phyloP scores from a whole-genome alignment of 139 green algal genomes.

The Spirogloea muscicola region DNA sequence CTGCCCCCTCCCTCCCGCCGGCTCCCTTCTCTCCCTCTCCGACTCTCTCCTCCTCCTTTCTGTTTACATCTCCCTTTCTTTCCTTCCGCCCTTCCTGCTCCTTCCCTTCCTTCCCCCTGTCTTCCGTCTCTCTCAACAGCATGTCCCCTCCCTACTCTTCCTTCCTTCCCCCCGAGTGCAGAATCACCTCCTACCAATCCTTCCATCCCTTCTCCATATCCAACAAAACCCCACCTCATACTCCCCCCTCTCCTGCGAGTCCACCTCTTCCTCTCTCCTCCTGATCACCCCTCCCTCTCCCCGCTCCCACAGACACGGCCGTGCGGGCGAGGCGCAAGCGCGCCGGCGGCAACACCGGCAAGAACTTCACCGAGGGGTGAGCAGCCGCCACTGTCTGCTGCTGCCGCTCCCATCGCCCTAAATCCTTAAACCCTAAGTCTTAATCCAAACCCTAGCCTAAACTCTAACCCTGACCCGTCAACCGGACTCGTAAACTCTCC shows the following conservation, averaged over 20 bases:
- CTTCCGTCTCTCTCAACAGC: neutral
- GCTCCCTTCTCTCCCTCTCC: neutral
- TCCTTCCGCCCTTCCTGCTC: neutral
- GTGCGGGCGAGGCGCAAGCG: neutral
- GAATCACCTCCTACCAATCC: neutral
- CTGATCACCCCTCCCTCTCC: neutral
- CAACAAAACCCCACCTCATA: neutral
- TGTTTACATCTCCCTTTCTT: neutral
- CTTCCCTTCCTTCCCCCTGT: neutral
- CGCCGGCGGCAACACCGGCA: slow-evolving; percentile 55
- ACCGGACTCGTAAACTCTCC: neutral
- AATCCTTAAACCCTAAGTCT: no score
- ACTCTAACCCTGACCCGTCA: slow-evolving; percentile 3
- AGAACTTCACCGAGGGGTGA: slow-evolving; percentile 87
- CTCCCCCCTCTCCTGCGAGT: neutral
- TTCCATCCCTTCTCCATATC: neutral
- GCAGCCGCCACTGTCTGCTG: neutral
- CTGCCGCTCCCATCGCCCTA: neutral
- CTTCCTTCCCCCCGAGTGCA: neutral
- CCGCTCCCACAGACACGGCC: neutral
- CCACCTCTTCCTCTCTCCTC: neutral
- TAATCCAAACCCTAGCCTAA: no score
- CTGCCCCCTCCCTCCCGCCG: neutral
- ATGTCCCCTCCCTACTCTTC: neutral
- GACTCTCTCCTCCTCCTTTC: neutral